Evolutionary conservation across 495 filamentous ascomycete genomes (phyloP).

Genomic region (Glutinoglossum americanum): DNA sequence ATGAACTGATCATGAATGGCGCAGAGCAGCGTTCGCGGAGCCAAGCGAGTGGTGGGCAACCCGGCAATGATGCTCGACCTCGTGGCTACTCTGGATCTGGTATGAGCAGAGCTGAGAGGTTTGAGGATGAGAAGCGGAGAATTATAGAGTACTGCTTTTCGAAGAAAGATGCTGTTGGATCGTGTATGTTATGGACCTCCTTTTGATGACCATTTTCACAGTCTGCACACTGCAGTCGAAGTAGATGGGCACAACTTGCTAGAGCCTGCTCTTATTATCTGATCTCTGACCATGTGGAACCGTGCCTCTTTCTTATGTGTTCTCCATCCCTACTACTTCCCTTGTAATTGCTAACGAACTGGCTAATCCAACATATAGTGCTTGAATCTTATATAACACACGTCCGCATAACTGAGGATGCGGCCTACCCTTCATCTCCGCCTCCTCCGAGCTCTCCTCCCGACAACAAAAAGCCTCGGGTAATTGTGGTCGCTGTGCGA

Average conservation of each 20-base stretch:
- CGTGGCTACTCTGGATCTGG: slow-evolving; percentile 4
- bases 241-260: not conserved
- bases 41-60: not conserved
- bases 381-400: slow-evolving; percentile 96
- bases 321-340: slow-evolving; percentile 3
- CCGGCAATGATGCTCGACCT: not conserved
- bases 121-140: slow-evolving; percentile 86
- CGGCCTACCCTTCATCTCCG: slow-evolving; percentile 60
- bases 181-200: slow-evolving; percentile 32
- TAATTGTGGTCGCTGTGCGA: slow-evolving; percentile 81
- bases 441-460: slow-evolving; percentile 48
- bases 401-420: slow-evolving; percentile 72
- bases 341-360: not conserved
- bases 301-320: not conserved
- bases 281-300: not conserved
- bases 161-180: slow-evolving; percentile 67
- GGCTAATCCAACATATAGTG: slow-evolving; percentile 24
- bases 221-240: not conserved
- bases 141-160: slow-evolving; percentile 83
- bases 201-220: not conserved
- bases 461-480: slow-evolving; percentile 63
- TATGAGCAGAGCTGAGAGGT: slow-evolving; percentile 60
- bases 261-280: not conserved
- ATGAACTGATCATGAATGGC: not conserved
- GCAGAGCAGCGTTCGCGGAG: not conserved